Evolutionary conservation across 164 flowering plant species (phyloP).

Genomic region (Cinnamomum micranthum): DNA sequence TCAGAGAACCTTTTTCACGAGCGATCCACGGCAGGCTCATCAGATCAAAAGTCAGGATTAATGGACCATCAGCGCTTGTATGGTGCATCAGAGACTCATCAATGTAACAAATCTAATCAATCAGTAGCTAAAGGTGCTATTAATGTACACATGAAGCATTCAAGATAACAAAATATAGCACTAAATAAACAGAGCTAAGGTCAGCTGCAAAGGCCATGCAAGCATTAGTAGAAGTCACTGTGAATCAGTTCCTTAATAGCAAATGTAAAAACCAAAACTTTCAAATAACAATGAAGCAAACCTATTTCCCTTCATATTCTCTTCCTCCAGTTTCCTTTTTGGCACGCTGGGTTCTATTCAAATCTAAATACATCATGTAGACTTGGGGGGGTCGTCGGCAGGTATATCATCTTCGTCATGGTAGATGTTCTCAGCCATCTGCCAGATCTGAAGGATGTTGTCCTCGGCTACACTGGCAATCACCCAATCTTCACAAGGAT

Average conservation of each 20-base stretch:
- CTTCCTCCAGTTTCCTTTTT: neutral
- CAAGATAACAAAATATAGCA: neutral
- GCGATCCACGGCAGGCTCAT: neutral
- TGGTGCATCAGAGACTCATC: neutral
- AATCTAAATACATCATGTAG: conserved; percentile 18
- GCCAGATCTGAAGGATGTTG: conserved; percentile 97
- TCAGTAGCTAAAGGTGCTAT: neutral
- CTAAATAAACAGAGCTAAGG: neutral
- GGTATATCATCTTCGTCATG: conserved; percentile 90
- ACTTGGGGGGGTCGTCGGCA: conserved; percentile 53
- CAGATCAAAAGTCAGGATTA: neutral
- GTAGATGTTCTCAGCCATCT: conserved; percentile 98
- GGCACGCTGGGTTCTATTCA: neutral
- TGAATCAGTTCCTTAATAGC: neutral
- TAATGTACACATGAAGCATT: neutral
- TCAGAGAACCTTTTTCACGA: neutral
- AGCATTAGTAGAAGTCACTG: neutral
- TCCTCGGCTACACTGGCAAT: conserved; percentile 96
- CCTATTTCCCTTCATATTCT: neutral
- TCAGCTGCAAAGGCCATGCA: neutral
- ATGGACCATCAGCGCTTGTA: neutral
- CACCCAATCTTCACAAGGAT: conserved; percentile 97
- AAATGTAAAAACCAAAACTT: neutral
- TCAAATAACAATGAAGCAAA: neutral
- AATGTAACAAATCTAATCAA: neutral